Evolutionary conservation across 345 rosid genomes (phyloP).

Genomic region (Citrus trifoliata): DNA sequence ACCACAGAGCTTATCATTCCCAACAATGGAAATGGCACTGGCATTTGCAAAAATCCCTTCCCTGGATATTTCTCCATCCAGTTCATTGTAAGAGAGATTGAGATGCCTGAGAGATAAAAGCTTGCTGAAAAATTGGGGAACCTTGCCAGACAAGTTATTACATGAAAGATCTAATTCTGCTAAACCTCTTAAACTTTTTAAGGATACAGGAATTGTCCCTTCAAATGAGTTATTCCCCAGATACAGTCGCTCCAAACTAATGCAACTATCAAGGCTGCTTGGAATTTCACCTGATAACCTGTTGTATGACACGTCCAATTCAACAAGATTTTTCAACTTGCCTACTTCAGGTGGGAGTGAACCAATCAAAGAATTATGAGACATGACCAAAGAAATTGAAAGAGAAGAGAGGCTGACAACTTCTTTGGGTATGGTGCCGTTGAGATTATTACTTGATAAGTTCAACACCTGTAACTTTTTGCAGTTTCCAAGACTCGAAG

Average conservation of each 20-base stretch:
- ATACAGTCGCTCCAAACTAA: not conserved
- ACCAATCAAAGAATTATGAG: slow-evolving; percentile 1
- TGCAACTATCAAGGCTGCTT: not conserved
- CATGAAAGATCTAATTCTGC: slow-evolving; percentile 12
- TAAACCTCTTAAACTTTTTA: slow-evolving; percentile 9
- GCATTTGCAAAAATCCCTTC: slow-evolving; percentile 22
- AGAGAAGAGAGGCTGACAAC: slow-evolving; percentile 2
- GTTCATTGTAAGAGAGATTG: slow-evolving; percentile 20
- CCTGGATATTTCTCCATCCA: slow-evolving; percentile 9
- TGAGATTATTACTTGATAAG: slow-evolving; percentile 1
- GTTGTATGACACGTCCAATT: not conserved
- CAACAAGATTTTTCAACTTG: not conserved
- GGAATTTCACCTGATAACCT: slow-evolving; percentile 5
- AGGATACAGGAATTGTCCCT: slow-evolving; percentile 16
- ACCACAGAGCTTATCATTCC: slow-evolving; percentile 24
- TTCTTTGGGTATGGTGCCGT: not conserved
- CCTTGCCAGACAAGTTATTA: slow-evolving; percentile 17
- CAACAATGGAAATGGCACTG: slow-evolving; percentile 13
- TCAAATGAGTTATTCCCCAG: slow-evolving; percentile 15
- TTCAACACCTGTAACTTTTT: not conserved
- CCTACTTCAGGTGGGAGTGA: not conserved
- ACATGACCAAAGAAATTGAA: not conserved
- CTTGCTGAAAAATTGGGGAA: slow-evolving; percentile 13
- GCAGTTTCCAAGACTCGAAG: slow-evolving; percentile 3
- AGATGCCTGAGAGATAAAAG: not conserved